Base-by-base conservation (phyloP, 768 basidiomycete species). In the Kwoniella europaea region DNA sequence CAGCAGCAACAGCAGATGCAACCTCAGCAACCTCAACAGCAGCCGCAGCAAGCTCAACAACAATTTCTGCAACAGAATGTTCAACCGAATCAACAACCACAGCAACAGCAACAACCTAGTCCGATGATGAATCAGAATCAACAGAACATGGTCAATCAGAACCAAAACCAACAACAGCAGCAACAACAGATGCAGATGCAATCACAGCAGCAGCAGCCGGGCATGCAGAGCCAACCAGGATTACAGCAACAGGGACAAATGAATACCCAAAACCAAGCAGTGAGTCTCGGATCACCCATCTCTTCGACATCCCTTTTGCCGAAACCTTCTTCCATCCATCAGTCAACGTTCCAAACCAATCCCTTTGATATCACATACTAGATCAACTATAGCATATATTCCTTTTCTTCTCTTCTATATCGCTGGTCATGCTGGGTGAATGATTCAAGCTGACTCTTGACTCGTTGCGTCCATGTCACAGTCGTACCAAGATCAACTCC, bases 401-500 rank as follows among this genome's bases (percentile, higher is more conserved):
- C 16, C 20, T 16, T 10, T 16, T 53, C 52, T 22, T 53, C 18
- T 53, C 52, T 53, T 53, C 52, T 53, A 53, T 53, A 53, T 18
- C 18, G 52, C 52, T n/a, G 57, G 16, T 7, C 20, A 35, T 22
- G 13, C 56, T 50, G 10, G 35, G 12, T 50, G 46, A 18, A 50
- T 18, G 46, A 50, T 50, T 20, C n/a, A 63, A 20, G 66, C 66
- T 67, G 58, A 67, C 43, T 35, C n/a, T 44, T 10, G 41, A 52
- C 53, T 50, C 46, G 13, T 50, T 15, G 12, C 46, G 4, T 50
- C 13, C 35, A 18, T 41, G 4, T 16, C 15, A 16, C 13, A 68
- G 67, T 27, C 41, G 2, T 70, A 70, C 44, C 68, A 70, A 42
- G 68, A 70, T 24, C 69, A 66, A 52, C 65, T 71, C 58, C 70